phyloP scores from a whole-genome alignment of 352 stramenopile species.

The Sclerospora graminicola region DNA sequence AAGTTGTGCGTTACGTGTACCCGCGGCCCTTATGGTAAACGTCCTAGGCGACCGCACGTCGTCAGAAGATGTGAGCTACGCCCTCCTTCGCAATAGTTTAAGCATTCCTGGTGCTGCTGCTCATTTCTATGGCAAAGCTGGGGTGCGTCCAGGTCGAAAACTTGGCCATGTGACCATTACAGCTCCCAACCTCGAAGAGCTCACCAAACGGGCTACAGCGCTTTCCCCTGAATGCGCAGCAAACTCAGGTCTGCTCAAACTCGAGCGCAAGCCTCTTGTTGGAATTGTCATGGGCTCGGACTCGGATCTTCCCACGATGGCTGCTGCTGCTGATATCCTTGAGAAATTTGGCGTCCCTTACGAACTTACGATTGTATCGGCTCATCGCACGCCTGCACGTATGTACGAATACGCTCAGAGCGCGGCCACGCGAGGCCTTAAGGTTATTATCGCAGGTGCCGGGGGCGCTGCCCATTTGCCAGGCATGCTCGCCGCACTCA shows the following conservation, averaged over 20 bases:
- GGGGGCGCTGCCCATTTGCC: slow-evolving; percentile 96
- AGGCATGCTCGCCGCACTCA: slow-evolving; percentile 88
- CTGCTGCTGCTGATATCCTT: slow-evolving; percentile 90
- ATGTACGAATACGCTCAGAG: slow-evolving; percentile 94
- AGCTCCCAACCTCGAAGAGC: slow-evolving; percentile 72
- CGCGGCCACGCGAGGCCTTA: slow-evolving; percentile 83
- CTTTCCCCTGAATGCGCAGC: slow-evolving; percentile 34
- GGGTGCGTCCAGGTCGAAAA: slow-evolving; percentile 88
- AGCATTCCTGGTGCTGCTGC: slow-evolving; percentile 79
- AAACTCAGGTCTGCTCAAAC: slow-evolving; percentile 28
- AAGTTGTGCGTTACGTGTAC: slow-evolving; percentile 86
- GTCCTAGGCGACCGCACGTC: slow-evolving; percentile 59
- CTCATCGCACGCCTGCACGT: slow-evolving; percentile 94
- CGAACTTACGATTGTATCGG: slow-evolving; percentile 97
- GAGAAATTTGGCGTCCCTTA: slow-evolving; percentile 93
- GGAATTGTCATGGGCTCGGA: slow-evolving; percentile 91
- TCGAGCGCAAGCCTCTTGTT: slow-evolving; percentile 33
- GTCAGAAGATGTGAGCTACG: slow-evolving; percentile 80
- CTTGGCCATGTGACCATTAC: slow-evolving; percentile 96
- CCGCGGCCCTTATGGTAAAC: slow-evolving; percentile 88
- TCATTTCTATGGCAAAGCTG: slow-evolving; percentile 96
- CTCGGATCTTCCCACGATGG: slow-evolving; percentile 96
- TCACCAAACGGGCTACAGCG: slow-evolving; percentile 56
- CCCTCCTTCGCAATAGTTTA: slow-evolving; percentile 48
- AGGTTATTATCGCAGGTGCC: slow-evolving; percentile 92